Evolutionary conservation across 2,329 filamentous ascomycete species (phyloP), one percentile per base, ranked within the genome.

Genomic region (Diaporthe vaccinii): DNA sequence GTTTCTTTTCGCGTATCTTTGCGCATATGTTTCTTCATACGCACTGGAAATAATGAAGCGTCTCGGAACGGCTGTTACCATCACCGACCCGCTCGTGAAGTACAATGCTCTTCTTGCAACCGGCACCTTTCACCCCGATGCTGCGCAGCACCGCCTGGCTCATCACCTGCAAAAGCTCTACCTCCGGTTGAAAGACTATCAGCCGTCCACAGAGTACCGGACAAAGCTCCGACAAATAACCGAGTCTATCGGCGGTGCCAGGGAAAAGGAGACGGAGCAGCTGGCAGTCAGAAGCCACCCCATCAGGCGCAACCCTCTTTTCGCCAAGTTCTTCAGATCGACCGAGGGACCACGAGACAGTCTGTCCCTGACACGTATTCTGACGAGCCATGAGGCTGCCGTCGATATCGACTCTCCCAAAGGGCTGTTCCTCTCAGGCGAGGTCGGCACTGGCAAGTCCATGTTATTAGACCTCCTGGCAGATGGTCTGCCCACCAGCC

Each of bases 401-500:
- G 88, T 95, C 76, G 86, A 91, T 61, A 88, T 96, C 65, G 88
- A 94, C 79, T 95, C 93, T 0, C 94, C 94, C 0, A 91, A 89
- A 78, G 94, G 94, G 0, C 84, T 97, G 22, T 92, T 96, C 80
- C 87, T 97, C 0, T 94, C 95, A 36, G 94, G 94, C 9, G 94
- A 95, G 80, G 94, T 97, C 2, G 94, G 94, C 15, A 95, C 93
- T 0, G 94, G 94, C 20, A 97, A 97, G 82, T 94, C 91, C 7
- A 95, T 97, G 93, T 88, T 97, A n/a, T 88, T 96, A 20, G 94
- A 96, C 80, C 85, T 97, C 0, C 90, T 97, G n/a, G 93, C 93
- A 20, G 92, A 95, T 70, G 93, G 93, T 69, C 84, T 97, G 5
- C 94, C 94, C 1, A 95, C 91, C 22, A 86, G 88, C 59, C 92